A percentile compares a stretch with the other conserved stretches of the same genome.
These are phyloP conservation scores for Hyphopichia pseudoburtonii DNA, from an alignment of 1,139 yeast genomes.

Conservation along the genomic window DNA sequence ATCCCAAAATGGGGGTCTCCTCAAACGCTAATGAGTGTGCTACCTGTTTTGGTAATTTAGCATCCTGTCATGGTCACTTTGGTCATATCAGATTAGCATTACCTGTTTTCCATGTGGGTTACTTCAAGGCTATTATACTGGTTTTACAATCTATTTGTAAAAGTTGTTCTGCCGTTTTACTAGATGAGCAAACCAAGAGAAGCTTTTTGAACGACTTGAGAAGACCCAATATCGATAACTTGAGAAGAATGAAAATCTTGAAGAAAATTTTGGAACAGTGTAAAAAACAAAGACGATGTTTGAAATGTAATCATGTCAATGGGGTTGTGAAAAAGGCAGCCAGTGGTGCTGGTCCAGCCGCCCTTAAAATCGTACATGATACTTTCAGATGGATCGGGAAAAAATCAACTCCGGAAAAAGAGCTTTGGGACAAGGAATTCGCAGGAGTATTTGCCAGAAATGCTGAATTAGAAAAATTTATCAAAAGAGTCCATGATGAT, in stretches of 20 bases:
- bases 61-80: constrained; percentile 97
- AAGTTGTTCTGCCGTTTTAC: constrained; percentile 74
- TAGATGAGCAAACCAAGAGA: constrained; percentile 72
- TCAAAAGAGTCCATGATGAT: constrained; percentile 88
- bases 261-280: constrained; percentile 88
- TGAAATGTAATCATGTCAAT: constrained; percentile 81
- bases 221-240: constrained; percentile 85
- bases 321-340: constrained; percentile 99
- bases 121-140: constrained; percentile 86
- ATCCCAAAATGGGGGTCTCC: constrained; percentile 91
- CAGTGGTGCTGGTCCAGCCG: constrained; percentile 86
- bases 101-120: constrained; percentile 97
- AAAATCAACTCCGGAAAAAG: constrained; percentile 81
- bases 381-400: constrained; percentile 96
- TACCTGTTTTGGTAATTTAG: constrained; percentile 90
- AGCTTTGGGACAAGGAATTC: constrained; percentile 82
- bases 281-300: constrained; percentile 90
- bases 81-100: constrained; percentile 91
- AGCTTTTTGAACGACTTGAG: constrained; percentile 73
- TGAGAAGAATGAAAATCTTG: constrained; percentile 85
- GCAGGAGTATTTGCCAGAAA: constrained; percentile 65
- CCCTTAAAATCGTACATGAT: constrained; percentile 92
- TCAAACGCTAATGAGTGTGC: constrained; percentile 80
- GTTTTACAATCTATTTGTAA: constrained; percentile 92
- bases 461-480: constrained; percentile 88